Conservation (phyloP, 345 rosid species). For the Brassica cretica region DNA sequence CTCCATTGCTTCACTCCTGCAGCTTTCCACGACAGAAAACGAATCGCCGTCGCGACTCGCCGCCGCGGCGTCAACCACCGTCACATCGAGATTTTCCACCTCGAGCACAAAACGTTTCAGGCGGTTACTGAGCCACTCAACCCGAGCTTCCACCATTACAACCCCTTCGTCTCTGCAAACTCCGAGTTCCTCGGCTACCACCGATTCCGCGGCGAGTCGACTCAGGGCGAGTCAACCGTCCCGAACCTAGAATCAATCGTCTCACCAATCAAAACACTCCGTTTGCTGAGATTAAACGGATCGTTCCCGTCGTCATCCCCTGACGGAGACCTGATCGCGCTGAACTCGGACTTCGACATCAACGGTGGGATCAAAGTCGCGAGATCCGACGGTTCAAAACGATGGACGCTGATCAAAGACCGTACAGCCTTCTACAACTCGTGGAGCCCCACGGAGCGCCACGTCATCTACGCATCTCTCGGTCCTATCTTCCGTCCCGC, state of each 20-base stretch:
- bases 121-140: constrained; percentile 58
- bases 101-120: constrained; percentile 43
- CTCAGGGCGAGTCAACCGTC: constrained; percentile 48
- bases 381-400: constrained; percentile 73
- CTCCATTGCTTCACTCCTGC: constrained; percentile 94
- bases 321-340: constrained; percentile 55
- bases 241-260: constrained; percentile 67
- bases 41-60: constrained; percentile 73
- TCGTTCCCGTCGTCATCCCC: constrained; percentile 71
- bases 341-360: constrained; percentile 47
- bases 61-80: constrained; percentile 49
- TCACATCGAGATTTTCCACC: constrained; percentile 73
- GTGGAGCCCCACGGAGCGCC: constrained; percentile 76
- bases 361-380: constrained; percentile 54
- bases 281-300: constrained; percentile 66
- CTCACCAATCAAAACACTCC: constrained; percentile 57
- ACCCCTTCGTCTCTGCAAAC: constrained; percentile 66
- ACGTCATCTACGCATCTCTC: constrained; percentile 67
- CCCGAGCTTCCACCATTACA: constrained; percentile 73
- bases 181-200: constrained; percentile 68
- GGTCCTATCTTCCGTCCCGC: constrained; percentile 75
- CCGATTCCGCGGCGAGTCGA: constrained; percentile 71
- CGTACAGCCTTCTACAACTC: constrained; percentile 76
- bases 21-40: constrained; percentile 56
- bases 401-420: constrained; percentile 64